These are phyloP conservation scores for Yamadazyma insecticola DNA, from an alignment of 805 yeast species.

Conservation along the genomic window DNA sequence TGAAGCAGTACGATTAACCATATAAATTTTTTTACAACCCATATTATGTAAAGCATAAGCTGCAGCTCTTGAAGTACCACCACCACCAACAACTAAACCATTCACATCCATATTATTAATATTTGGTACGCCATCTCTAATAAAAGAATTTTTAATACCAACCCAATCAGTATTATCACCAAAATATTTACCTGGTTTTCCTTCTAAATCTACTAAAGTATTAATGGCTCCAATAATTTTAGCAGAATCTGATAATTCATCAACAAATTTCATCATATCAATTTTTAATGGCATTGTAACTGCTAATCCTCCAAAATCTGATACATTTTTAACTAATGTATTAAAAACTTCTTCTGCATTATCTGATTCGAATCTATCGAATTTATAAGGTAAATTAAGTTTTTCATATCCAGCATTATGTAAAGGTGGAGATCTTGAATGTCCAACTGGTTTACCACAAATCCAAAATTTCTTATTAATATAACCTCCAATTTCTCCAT, in stretches of 20 bases:
- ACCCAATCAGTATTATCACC: slow-evolving; percentile 97
- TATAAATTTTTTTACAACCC: slow-evolving; percentile 73
- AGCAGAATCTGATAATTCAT: slow-evolving; percentile 72
- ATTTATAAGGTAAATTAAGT: slow-evolving; percentile 75
- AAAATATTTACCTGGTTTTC: slow-evolving; percentile 36
- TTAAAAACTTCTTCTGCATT: slow-evolving; percentile 54
- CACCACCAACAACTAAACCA: slow-evolving; percentile 91
- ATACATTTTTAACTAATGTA: slow-evolving; percentile 39
- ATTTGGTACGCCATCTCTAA: slow-evolving; percentile 55
- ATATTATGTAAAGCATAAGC: slow-evolving; percentile 74
- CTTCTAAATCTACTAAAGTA: slow-evolving; percentile 55
- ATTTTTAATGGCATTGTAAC: slow-evolving; percentile 92
- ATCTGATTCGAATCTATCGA: slow-evolving; percentile 63
- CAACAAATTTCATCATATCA: slow-evolving; percentile 65
- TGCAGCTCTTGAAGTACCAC: slow-evolving; percentile 97
- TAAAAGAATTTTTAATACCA: slow-evolving; percentile 73
- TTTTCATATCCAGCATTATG: slow-evolving; percentile 75
- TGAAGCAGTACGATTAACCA: slow-evolving; percentile 73
- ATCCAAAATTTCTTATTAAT: slow-evolving; percentile 57
- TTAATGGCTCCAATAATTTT: slow-evolving; percentile 88
- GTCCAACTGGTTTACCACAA: slow-evolving; percentile 77
- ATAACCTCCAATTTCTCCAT: slow-evolving; percentile 60
- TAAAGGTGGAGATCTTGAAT: slow-evolving; percentile 84
- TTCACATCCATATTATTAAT: slow-evolving; percentile 29
- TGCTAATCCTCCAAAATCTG: slow-evolving; percentile 85